Evolutionary conservation across 495 filamentous ascomycete species (phyloP).

Genomic region (Penicillium lividum): DNA sequence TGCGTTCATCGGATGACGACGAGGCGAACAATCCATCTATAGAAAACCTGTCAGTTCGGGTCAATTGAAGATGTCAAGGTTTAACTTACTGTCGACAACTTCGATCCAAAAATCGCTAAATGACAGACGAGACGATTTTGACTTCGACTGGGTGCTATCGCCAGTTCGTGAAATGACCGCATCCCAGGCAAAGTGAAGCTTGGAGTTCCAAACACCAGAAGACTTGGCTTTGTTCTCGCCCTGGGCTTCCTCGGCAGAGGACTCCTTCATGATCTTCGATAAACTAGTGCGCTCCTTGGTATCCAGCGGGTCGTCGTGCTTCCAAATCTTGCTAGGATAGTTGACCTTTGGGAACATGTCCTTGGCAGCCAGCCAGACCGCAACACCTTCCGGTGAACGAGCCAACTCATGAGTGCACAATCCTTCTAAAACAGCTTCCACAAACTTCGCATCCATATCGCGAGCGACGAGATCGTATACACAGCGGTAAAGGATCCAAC

Average conservation of each 20-base stretch:
- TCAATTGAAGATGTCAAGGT: neutral
- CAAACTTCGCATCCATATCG: conserved; percentile 44
- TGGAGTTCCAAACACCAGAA: conserved; percentile 76
- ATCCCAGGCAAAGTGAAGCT: conserved; percentile 87
- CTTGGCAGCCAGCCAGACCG: conserved; percentile 75
- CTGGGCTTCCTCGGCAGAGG: conserved; percentile 53
- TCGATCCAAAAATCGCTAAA: conserved; percentile 87
- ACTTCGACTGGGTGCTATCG: conserved; percentile 31
- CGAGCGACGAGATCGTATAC: conserved; percentile 44
- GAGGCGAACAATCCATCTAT: conserved; percentile 79
- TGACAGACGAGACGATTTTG: conserved; percentile 42
- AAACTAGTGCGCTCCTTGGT: conserved; percentile 61
- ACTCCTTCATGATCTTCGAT: conserved; percentile 77
- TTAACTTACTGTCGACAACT: conserved; percentile 75
- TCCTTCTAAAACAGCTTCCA: conserved; percentile 61
- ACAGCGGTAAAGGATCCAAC: conserved; percentile 62
- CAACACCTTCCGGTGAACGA: conserved; percentile 82
- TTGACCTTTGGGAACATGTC: conserved; percentile 63
- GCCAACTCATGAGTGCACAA: conserved; percentile 64
- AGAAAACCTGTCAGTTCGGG: conserved; percentile 16
- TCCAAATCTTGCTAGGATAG: conserved; percentile 73
- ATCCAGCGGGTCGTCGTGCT: conserved; percentile 65
- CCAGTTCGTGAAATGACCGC: conserved; percentile 59
- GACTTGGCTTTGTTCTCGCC: conserved; percentile 49
- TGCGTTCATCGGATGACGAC: conserved; percentile 79